Evolutionary conservation across 2,329 filamentous ascomycete species (phyloP), one percentile per base, ranked within the genome.

Genomic region (Aureobasidium vineae): DNA sequence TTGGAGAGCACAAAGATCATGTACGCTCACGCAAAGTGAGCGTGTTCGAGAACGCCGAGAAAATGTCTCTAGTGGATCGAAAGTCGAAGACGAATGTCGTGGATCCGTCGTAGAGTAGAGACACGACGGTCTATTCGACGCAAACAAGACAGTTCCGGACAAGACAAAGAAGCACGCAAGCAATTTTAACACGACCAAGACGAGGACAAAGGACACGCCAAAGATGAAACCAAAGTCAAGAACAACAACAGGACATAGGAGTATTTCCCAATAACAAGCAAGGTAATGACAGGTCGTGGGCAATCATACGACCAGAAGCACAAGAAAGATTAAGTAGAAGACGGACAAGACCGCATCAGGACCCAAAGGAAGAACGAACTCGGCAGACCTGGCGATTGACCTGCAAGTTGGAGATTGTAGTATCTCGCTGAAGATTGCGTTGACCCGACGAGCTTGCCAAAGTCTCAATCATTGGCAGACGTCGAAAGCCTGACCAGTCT

Each of bases 171-270:
- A 64, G 49, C 41, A 53, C 26, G 19, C n/a, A 64, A 45, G 47
- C n/a, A 38, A 64, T 64, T 45, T 64, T n/a, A 64, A 21, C 47
- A 43, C 28, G 21, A 53, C 49, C 11, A 26, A 26, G 61, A 45
- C 49, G 36, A 53, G 49, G 26, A 64, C 61, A 64, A 64, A 64
- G 56, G 15, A 38, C 49, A 54, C 61, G 49, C 36, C 49, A 64
- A 54, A 54, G 38, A 52, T 40, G 41, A 61, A 49, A 49, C 57
- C 6, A 61, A 36, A 38, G 28, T 47, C 57, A 47, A 61, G 19
- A 59, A 33, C 8, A 59, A 57, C 54, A 45, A 40, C 40, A 38
- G 54, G 2, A 45, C 56, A 47, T 59, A 23, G 13, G 26, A n/a
- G 8, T 10, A 21, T 5, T 26, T 11, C 16, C 23, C 26, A 45